Evolutionary conservation across 768 basidiomycete genomes (phyloP), one percentile per base, ranked within the genome.

Genomic region (Pleurotus sapidus): DNA sequence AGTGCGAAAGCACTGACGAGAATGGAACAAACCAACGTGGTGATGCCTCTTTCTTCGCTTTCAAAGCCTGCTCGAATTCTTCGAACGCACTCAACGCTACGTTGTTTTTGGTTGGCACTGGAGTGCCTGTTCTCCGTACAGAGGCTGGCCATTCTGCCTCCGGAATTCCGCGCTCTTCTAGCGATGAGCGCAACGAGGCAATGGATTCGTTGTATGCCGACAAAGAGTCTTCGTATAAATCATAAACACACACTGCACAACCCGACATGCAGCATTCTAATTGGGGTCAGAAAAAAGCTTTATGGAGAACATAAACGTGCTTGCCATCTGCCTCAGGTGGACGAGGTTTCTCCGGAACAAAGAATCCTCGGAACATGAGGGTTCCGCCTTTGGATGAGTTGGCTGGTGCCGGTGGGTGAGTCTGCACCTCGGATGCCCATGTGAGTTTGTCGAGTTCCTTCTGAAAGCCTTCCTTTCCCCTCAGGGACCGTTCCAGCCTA

Each of bases 201-300:
- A 93, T 61, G 3, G 84, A 77, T 11, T 80, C 76, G 23, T 80
- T 78, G 73, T 93, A 93, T 11, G 73, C 75, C 20, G 75, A 74
- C 2, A 91, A 68, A 0, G 87, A 81, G 48, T 93, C 91, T 59
- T 90, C 85, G 71, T 94, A 93, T 23, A 94, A 69, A 63, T 93
- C 92, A 71, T 95, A 91, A 6, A 95, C 89, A 68, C 94, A 95
- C n/a, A 95, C 72, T 0, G 93, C 90, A 65, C 94, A 96, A 27
- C 91, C 91, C 2, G 92, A 93, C 93, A 95, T 95, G 75, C 93
- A 96, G 70, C 93, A 95, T 70, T 94, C 93, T 94, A 61, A 8
- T 20, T n/a, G 37, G 40, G 25, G 20, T 34, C 50, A 39, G 17
- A 30, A 14, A 37, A 40, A 4, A 51, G 11, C 24, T 24, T 49